phyloP scores from a whole-genome alignment of 2,329 filamentous ascomycete genomes.

The Aspergillus costaricaensis region DNA sequence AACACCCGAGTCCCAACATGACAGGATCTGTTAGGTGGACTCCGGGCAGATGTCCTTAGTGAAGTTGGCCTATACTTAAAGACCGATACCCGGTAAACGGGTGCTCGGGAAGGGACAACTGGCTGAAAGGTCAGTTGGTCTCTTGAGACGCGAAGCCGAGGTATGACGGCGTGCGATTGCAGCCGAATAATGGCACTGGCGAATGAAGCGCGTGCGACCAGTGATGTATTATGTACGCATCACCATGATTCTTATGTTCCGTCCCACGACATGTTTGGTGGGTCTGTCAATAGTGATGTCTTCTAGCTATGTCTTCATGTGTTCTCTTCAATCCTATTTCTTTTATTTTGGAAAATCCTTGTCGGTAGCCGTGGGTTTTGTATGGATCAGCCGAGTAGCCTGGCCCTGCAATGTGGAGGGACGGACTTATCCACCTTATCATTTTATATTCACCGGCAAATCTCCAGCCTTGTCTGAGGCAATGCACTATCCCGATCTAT shows the following conservation, averaged over 20 bases:
- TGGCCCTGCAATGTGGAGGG: background rate
- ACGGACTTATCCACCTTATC: no score
- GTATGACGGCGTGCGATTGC: background rate
- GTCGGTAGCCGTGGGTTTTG: background rate
- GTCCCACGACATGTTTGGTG: conserved; percentile 2
- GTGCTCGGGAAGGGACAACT: background rate
- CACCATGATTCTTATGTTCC: conserved; percentile 1
- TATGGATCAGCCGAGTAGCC: background rate
- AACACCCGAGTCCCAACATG: background rate
- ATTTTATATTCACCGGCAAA: no score
- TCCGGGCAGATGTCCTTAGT: conserved; percentile 1
- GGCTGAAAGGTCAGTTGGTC: background rate
- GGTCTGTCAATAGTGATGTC: background rate
- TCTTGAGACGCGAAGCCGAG: background rate
- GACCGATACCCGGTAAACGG: background rate
- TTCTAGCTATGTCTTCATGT: conserved; percentile 7
- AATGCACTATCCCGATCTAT: no score
- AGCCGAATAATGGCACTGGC: background rate
- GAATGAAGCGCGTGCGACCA: background rate
- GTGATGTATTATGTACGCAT: background rate
- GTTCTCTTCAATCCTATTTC: background rate
- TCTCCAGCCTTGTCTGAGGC: no score
- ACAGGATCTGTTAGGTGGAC: background rate
- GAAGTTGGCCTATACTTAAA: background rate
- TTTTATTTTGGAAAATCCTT: background rate